Evolutionary conservation across 2,329 filamentous ascomycete species (phyloP).

Genomic region (Pochonia chlamydosporia): DNA sequence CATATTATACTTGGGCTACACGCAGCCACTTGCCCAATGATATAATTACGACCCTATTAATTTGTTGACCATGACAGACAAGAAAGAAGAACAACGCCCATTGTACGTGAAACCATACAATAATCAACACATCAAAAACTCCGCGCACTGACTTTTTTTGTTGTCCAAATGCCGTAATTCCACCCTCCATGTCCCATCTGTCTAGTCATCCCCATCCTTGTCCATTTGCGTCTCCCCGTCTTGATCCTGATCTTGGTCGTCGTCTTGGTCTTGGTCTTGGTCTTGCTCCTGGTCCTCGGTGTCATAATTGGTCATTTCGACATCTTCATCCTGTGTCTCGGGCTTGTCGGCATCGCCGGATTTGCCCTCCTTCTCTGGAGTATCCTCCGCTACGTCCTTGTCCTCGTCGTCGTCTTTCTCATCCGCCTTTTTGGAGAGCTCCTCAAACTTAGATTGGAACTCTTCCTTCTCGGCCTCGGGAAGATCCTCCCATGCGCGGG

Average conservation of each 20-base stretch:
- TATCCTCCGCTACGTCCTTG: constrained; percentile 11
- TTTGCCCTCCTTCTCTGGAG: constrained; percentile 15
- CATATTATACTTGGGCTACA: not conserved
- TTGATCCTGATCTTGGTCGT: constrained; percentile 24
- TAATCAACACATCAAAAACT: constrained; percentile 1
- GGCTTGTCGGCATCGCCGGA: constrained; percentile 19
- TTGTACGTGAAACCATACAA: not conserved
- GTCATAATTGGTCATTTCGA: constrained; percentile 44
- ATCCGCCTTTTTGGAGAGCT: constrained; percentile 18
- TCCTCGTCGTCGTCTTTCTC: constrained; percentile 19
- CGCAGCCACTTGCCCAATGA: not conserved
- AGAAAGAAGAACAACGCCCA: not conserved
- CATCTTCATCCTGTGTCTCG: constrained; percentile 38
- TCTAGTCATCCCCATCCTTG: constrained; percentile 27
- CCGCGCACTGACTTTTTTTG: not conserved
- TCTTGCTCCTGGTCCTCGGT: constrained; percentile 29
- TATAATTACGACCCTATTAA: not conserved
- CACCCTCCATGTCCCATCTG: not conserved
- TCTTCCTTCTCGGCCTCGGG: constrained; percentile 42
- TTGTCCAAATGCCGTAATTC: not conserved
- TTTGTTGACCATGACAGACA: not conserved
- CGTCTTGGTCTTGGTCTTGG: constrained; percentile 23
- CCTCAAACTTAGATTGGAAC: constrained; percentile 33
- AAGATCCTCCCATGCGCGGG: constrained; percentile 49
- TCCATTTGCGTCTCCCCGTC: constrained; percentile 24